Conservation (phyloP, 306 rosid genomes). For the Nissolia schottii region DNA sequence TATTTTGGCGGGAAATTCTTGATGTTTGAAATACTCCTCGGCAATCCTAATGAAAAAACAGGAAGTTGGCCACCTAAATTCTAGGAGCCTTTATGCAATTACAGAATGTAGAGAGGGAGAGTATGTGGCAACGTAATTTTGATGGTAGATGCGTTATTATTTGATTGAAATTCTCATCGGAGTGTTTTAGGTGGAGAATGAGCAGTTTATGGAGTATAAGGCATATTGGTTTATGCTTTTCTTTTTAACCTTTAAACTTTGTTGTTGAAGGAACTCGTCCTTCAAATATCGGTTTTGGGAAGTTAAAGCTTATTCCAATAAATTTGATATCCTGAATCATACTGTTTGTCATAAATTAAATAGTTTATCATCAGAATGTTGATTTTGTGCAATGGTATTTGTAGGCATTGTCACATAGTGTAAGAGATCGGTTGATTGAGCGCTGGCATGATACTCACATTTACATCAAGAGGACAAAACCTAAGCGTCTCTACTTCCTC, state of each 20-base stretch:
- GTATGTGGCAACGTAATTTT: conserved; percentile 1
- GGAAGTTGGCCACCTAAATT: neutral
- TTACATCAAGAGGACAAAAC: conserved; percentile 61
- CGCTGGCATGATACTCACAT: conserved; percentile 65
- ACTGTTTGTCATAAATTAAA: conserved; percentile 9
- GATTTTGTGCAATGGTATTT: conserved; percentile 18
- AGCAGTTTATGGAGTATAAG: conserved; percentile 4
- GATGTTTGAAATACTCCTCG: neutral
- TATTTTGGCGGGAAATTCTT: neutral
- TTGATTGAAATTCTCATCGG: neutral
- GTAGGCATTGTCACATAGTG: conserved; percentile 68
- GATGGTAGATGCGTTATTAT: neutral
- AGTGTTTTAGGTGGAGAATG: neutral
- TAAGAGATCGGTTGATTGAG: conserved; percentile 68
- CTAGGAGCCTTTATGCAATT: neutral
- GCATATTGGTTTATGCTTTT: conserved; percentile 1
- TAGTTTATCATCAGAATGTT: conserved; percentile 23
- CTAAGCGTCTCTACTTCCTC: conserved; percentile 77
- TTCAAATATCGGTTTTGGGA: neutral
- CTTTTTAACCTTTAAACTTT: neutral
- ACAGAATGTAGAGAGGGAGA: neutral
- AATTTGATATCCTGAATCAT: neutral
- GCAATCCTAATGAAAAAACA: neutral
- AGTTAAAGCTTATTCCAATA: neutral
- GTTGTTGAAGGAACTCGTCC: conserved; percentile 2